phyloP scores from a whole-genome alignment of 2,329 filamentous ascomycete species.

The Aspergillus intermedius region DNA sequence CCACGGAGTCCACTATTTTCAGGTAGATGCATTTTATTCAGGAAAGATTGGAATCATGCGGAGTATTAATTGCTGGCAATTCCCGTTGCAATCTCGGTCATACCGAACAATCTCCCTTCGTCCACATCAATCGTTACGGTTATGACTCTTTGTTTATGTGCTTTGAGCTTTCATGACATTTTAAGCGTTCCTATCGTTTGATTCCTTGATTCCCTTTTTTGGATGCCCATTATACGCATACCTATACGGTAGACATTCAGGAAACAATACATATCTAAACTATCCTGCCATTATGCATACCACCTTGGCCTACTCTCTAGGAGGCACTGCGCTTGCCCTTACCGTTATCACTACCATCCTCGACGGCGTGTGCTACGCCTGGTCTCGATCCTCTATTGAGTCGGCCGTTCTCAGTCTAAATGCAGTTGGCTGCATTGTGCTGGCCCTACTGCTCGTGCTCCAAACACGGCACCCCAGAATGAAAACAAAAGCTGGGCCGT shows the following conservation, averaged over 20 bases:
- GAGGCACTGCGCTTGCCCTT: constrained; percentile 16
- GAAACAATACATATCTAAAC: not conserved
- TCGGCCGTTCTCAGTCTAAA: constrained; percentile 19
- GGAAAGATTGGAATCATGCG: not conserved
- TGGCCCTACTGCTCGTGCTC: constrained; percentile 14
- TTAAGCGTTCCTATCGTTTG: no score
- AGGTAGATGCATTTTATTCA: not conserved
- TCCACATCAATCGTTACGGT: no score
- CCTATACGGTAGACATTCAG: not conserved
- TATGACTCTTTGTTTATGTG: no score
- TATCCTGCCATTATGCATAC: constrained; percentile 8
- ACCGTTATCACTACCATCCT: constrained; percentile 23
- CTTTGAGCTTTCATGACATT: no score
- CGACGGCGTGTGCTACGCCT: constrained; percentile 22
- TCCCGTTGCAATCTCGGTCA: not conserved
- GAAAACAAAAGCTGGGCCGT: not conserved
- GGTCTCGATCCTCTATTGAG: constrained; percentile 16
- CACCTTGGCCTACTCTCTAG: constrained; percentile 18
- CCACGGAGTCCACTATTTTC: not conserved
- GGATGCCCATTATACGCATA: not conserved
- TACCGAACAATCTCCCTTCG: no score
- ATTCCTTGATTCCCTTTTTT: no score
- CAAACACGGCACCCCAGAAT: constrained; percentile 13
- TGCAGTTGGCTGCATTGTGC: constrained; percentile 17
- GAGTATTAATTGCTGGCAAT: not conserved